These are phyloP conservation scores for Macrophomina pseudophaseolina DNA, from an alignment of 2,329 filamentous ascomycete genomes.

Conservation along the genomic window DNA sequence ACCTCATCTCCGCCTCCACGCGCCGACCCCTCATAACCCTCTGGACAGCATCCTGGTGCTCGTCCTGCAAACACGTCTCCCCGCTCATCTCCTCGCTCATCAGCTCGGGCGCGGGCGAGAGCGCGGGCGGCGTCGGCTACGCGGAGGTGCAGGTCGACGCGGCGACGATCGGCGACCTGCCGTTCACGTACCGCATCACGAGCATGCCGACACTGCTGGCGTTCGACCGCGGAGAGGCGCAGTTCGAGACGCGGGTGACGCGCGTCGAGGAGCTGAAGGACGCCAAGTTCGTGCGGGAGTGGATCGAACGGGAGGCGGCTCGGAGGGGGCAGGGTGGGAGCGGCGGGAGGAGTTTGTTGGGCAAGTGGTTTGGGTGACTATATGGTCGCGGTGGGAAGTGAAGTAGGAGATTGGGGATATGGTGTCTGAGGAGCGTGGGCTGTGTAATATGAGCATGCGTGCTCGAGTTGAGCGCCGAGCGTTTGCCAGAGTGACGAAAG, in stretches of 20 bases:
- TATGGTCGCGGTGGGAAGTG: not conserved
- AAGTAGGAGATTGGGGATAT: not conserved
- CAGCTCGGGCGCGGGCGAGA: slow-evolving; percentile 51
- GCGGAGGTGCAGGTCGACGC: slow-evolving; percentile 56
- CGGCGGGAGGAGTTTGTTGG: slow-evolving; percentile 29
- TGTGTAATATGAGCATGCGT: no score
- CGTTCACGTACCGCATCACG: slow-evolving; percentile 51
- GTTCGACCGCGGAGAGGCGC: slow-evolving; percentile 56
- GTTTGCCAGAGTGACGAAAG: no score
- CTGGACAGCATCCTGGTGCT: slow-evolving; percentile 57
- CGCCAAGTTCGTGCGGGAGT: slow-evolving; percentile 50
- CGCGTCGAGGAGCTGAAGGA: slow-evolving; percentile 53
- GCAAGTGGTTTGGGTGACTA: slow-evolving; percentile 25
- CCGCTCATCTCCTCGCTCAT: slow-evolving; percentile 51
- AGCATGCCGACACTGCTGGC: slow-evolving; percentile 56
- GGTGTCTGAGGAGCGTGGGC: not conserved
- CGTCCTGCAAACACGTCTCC: slow-evolving; percentile 49
- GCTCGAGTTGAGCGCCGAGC: no score
- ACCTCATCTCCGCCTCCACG: slow-evolving; percentile 52
- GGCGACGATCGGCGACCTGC: slow-evolving; percentile 49
- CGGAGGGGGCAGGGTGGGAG: slow-evolving; percentile 57
- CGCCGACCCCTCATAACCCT: slow-evolving; percentile 54
- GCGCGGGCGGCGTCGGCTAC: slow-evolving; percentile 52
- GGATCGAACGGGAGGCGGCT: slow-evolving; percentile 55
- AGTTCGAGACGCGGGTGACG: slow-evolving; percentile 53